A percentile compares a stretch with the other conserved stretches of the same genome.
Evolutionary conservation across 2,329 filamentous ascomycete species (phyloP).

Genomic region (Sporothrix globosa): DNA sequence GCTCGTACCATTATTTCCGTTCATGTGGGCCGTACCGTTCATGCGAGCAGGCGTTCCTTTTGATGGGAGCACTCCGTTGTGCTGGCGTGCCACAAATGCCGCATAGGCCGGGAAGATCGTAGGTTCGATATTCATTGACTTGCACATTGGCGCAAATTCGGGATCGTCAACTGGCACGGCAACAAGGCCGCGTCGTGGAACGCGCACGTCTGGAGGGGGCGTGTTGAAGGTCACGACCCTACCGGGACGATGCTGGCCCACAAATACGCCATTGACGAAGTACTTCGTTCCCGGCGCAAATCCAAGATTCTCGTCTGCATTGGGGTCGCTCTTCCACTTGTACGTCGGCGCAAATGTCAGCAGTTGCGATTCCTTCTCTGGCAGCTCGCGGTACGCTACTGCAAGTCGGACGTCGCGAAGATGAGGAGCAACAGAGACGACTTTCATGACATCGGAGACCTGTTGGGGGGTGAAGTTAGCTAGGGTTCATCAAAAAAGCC

Average conservation of each 20-base stretch:
- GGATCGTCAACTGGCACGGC: slow-evolving; percentile 60
- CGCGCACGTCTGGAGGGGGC: slow-evolving; percentile 59
- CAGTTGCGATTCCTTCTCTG: slow-evolving; percentile 54
- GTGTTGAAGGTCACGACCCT: slow-evolving; percentile 54
- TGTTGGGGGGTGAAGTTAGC: slow-evolving; percentile 41
- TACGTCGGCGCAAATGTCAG: slow-evolving; percentile 48
- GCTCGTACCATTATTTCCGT: background rate
- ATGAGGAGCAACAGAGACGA: slow-evolving; percentile 61
- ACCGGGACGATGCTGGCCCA: slow-evolving; percentile 56
- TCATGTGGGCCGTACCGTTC: slow-evolving; percentile 8
- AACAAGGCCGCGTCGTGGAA: slow-evolving; percentile 59
- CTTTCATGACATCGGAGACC: slow-evolving; percentile 65
- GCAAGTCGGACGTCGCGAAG: slow-evolving; percentile 59
- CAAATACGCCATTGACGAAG: slow-evolving; percentile 59
- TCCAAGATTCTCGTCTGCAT: slow-evolving; percentile 53
- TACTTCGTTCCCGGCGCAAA: slow-evolving; percentile 63
- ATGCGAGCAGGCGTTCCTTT: background rate
- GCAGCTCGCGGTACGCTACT: slow-evolving; percentile 63
- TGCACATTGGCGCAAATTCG: slow-evolving; percentile 59
- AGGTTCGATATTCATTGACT: slow-evolving; percentile 61
- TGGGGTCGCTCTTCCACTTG: slow-evolving; percentile 65
- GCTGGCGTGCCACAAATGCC: slow-evolving; percentile 47
- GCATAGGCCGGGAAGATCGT: slow-evolving; percentile 49
- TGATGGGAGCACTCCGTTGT: slow-evolving; percentile 50
- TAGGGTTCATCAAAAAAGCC: background rate